phyloP scores from a whole-genome alignment of 768 basidiomycete genomes.

The Gyrodon lividus region DNA sequence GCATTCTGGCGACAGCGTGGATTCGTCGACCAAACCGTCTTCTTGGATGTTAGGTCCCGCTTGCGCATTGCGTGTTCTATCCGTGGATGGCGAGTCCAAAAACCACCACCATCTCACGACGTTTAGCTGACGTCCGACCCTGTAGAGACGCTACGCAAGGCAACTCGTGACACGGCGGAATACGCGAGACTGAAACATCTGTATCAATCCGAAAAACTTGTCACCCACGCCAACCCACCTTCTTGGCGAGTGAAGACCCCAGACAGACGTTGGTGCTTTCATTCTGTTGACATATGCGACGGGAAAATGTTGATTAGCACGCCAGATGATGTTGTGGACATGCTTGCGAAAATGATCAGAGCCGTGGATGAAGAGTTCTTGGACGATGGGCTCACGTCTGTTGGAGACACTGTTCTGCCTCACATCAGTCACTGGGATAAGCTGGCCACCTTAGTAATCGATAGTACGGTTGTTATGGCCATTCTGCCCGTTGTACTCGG shows the following conservation, averaged over 20 bases:
- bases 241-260: slow-evolving; percentile 17
- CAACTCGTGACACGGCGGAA: slow-evolving; percentile 1
- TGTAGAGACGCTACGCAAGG: slow-evolving; percentile 11
- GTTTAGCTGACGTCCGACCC: background rate
- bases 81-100: slow-evolving; percentile 10
- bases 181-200: slow-evolving; percentile 19
- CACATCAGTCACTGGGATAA: slow-evolving; percentile 22
- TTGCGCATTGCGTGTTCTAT: slow-evolving; percentile 21
- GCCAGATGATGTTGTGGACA: slow-evolving; percentile 14
- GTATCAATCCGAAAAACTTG: slow-evolving; percentile 15
- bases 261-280: slow-evolving; percentile 9
- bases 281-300: too few relatives aligned
- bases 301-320: background rate
- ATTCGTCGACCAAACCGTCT: background rate
- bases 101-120: background rate
- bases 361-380: slow-evolving; percentile 16
- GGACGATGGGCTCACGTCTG: slow-evolving; percentile 16
- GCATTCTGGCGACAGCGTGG: background rate
- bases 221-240: slow-evolving; percentile 12
- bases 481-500: slow-evolving; percentile 17
- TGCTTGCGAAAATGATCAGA: slow-evolving; percentile 21
- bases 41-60: slow-evolving; percentile 26
- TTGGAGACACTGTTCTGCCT: slow-evolving; percentile 18
- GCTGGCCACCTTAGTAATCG: slow-evolving; percentile 6
- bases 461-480: slow-evolving; percentile 1